Conservation (phyloP, 768 basidiomycete species). For the Candolleomyces aberdarensis region DNA sequence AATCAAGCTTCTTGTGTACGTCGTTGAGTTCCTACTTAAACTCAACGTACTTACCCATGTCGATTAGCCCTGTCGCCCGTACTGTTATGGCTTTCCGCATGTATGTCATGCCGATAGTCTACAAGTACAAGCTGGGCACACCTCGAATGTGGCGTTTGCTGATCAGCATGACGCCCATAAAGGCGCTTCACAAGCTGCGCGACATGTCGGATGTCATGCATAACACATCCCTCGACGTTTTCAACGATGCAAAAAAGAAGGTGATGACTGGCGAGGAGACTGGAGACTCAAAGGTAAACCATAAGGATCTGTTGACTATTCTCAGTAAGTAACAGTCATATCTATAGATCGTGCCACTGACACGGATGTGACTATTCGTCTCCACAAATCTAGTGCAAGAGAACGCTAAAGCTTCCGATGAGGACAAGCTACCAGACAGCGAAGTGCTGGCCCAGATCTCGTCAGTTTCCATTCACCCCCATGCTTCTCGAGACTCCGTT, state of each 20-base stretch:
- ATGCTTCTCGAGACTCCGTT: neutral
- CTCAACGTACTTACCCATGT: neutral
- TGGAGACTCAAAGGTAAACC: conserved; percentile 27
- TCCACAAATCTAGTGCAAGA: conserved; percentile 23
- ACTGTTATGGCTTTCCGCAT: neutral
- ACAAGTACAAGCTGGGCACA: conserved; percentile 19
- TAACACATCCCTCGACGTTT: conserved; percentile 31
- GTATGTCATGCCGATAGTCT: neutral
- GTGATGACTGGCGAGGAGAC: conserved; percentile 25
- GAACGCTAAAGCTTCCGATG: conserved; percentile 27
- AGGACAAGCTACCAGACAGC: conserved; percentile 30
- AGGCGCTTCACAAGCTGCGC: conserved; percentile 22
- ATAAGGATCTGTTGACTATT: conserved; percentile 41
- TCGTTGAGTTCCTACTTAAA: neutral
- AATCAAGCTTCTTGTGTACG: conserved; percentile 27
- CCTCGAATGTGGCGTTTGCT: conserved; percentile 29
- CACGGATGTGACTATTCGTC: neutral
- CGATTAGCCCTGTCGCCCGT: neutral
- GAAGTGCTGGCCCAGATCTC: conserved; percentile 31
- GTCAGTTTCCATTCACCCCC: conserved; percentile 8
- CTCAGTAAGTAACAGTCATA: conserved; percentile 28
- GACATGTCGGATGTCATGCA: conserved; percentile 34
- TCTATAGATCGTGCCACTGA: neutral
- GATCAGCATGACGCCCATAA: conserved; percentile 30
- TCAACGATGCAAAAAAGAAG: conserved; percentile 29